Percentiles rank a stretch among this genome's conserved stretches.
phyloP scores from a whole-genome alignment of 2,329 filamentous ascomycete species.

The Celoporthe dispersa region DNA sequence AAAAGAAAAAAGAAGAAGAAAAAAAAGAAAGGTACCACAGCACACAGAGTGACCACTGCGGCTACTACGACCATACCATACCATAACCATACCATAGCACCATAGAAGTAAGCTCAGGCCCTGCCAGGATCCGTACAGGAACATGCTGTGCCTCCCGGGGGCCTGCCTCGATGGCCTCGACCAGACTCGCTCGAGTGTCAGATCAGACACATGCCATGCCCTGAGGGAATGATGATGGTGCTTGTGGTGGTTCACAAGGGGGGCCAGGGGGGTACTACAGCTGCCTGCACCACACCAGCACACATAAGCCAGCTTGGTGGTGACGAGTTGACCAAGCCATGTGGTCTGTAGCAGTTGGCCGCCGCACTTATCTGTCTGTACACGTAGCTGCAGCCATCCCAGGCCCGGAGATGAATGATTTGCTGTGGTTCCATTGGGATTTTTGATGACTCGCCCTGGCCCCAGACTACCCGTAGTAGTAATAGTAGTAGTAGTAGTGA shows the following conservation, averaged over 20 bases:
- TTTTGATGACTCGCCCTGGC: constrained; percentile 7
- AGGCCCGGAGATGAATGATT: constrained; percentile 10
- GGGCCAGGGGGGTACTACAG: background rate
- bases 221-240: background rate
- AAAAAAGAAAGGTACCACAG: background rate
- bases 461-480: background rate
- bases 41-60: background rate
- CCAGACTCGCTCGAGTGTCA: background rate
- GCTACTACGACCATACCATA: background rate
- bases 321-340: background rate
- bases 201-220: background rate
- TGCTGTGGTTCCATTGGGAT: constrained; percentile 9
- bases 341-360: background rate
- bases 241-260: no score
- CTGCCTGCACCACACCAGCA: background rate
- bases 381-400: background rate
- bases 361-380: background rate
- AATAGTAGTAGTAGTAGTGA: background rate
- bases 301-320: background rate
- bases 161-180: background rate
- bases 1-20: background rate
- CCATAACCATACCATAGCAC: background rate
- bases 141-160: background rate
- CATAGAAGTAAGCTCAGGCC: background rate
- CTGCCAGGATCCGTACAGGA: background rate